Evolutionary conservation across 352 stramenopile genomes (phyloP).

Genomic region (Pythium sp.): DNA sequence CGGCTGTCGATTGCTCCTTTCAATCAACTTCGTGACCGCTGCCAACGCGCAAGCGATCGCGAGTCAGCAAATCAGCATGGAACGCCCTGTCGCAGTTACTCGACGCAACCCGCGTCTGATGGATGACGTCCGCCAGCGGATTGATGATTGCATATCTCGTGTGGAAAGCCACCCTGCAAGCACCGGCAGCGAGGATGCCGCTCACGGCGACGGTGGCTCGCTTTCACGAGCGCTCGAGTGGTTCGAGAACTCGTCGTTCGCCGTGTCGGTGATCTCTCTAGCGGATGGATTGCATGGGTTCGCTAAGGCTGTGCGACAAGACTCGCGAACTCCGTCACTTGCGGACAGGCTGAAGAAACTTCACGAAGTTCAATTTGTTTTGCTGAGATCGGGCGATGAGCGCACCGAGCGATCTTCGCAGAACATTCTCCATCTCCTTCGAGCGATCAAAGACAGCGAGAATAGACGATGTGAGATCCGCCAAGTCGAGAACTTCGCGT

Average conservation of each 20-base stretch:
- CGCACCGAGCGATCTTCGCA: constrained; percentile 15
- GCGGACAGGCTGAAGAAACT: constrained; percentile 12
- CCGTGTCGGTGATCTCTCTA: constrained; percentile 25
- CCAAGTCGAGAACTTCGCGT: constrained; percentile 28
- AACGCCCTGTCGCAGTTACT: constrained; percentile 16
- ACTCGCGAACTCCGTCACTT: constrained; percentile 1
- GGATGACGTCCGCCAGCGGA: not conserved
- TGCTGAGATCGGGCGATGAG: constrained; percentile 42
- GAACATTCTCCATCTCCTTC: constrained; percentile 28
- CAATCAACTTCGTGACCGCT: constrained; percentile 12
- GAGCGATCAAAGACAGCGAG: constrained; percentile 22
- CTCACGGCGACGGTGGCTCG: not conserved
- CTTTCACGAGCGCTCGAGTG: constrained; percentile 13
- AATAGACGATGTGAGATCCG: constrained; percentile 25
- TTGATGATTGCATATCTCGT: constrained; percentile 15
- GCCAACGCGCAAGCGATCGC: constrained; percentile 8
- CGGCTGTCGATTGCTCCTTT: constrained; percentile 8
- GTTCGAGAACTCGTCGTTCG: constrained; percentile 18
- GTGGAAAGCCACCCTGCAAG: not conserved
- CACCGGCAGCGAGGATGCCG: not conserved
- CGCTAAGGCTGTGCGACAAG: not conserved
- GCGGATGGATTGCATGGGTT: constrained; percentile 17
- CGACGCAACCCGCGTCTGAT: constrained; percentile 10
- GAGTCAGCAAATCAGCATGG: constrained; percentile 17
- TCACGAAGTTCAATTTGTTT: constrained; percentile 29